These are phyloP conservation scores for Pelargonium citronellum DNA, from an alignment of 441 rosid genomes.

Conservation along the genomic window DNA sequence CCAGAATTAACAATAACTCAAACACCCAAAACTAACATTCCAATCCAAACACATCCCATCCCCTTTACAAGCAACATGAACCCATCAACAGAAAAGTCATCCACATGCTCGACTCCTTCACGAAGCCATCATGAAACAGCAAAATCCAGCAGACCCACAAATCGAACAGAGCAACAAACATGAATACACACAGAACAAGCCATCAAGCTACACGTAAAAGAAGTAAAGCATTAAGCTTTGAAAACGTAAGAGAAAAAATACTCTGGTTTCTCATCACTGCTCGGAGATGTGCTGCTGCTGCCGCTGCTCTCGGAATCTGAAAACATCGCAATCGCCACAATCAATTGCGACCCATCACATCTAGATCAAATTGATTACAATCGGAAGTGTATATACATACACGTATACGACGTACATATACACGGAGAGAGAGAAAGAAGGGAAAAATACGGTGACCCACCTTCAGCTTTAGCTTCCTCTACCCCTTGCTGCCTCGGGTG, in stretches of 20 bases:
- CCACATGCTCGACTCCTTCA: neutral
- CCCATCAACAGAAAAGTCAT: constrained; percentile 6
- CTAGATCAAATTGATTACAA: constrained; percentile 21
- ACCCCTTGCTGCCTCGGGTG: constrained; percentile 12
- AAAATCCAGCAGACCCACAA: constrained; percentile 13
- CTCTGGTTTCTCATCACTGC: constrained; percentile 60
- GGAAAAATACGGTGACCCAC: constrained; percentile 11
- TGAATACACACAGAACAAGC: neutral
- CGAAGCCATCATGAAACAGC: neutral
- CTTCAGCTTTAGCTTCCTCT: constrained; percentile 20
- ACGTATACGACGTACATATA: neutral
- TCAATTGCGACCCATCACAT: constrained; percentile 20
- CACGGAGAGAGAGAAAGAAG: constrained; percentile 6
- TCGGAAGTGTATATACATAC: neutral
- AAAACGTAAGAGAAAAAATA: constrained; percentile 23
- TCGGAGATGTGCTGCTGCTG: constrained; percentile 28
- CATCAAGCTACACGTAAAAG: constrained; percentile 7
- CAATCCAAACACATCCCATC: constrained; percentile 14
- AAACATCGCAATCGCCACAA: constrained; percentile 10
- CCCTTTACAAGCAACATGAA: constrained; percentile 8
- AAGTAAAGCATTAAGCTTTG: constrained; percentile 10
- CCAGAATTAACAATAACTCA: constrained; percentile 15
- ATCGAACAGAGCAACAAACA: constrained; percentile 16
- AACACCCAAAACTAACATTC: constrained; percentile 11
- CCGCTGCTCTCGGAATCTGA: constrained; percentile 61